Percentiles rank a stretch among this genome's conserved stretches.
These are phyloP conservation scores for Lactifluus hygrophoroides DNA, from an alignment of 768 basidiomycete species.

Conservation along the genomic window DNA sequence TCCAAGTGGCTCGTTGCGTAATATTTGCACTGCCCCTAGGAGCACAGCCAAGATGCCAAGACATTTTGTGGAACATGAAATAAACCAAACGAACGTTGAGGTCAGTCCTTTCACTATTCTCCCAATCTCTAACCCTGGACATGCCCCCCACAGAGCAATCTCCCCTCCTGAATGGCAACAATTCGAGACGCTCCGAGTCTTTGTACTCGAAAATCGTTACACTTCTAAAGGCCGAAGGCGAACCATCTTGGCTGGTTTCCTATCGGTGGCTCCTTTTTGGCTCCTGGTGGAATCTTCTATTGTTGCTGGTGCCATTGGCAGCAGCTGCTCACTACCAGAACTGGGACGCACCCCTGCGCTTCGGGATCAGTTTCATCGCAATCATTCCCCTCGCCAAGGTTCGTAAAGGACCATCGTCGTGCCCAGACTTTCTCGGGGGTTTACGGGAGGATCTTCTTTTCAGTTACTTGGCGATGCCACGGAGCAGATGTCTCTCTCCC, in stretches of 20 bases:
- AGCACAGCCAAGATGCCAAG: conserved; percentile 7
- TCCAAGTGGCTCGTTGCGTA: no score
- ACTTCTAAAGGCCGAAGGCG: conserved; percentile 48
- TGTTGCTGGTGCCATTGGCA: conserved; percentile 73
- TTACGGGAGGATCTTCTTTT: neutral
- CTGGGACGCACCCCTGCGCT: conserved; percentile 74
- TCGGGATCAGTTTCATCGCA: conserved; percentile 68
- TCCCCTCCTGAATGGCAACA: conserved; percentile 21
- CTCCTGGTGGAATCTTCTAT: conserved; percentile 66
- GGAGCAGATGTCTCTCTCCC: conserved; percentile 65
- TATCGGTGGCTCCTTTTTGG: conserved; percentile 52
- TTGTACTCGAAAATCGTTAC: conserved; percentile 30
- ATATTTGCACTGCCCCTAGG: no score
- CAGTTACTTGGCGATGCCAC: conserved; percentile 76
- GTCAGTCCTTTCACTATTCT: neutral
- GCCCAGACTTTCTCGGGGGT: neutral
- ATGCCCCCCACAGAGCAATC: conserved; percentile 16
- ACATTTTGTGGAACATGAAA: neutral
- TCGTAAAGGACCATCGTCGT: conserved; percentile 11
- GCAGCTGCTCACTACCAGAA: conserved; percentile 50
- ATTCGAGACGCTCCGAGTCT: conserved; percentile 33
- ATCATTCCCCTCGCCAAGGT: conserved; percentile 87
- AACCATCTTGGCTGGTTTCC: conserved; percentile 53
- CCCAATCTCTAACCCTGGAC: neutral
- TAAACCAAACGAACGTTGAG: neutral